Conservation (phyloP, 805 yeast genomes). For the Yarrowia keelungensis region DNA sequence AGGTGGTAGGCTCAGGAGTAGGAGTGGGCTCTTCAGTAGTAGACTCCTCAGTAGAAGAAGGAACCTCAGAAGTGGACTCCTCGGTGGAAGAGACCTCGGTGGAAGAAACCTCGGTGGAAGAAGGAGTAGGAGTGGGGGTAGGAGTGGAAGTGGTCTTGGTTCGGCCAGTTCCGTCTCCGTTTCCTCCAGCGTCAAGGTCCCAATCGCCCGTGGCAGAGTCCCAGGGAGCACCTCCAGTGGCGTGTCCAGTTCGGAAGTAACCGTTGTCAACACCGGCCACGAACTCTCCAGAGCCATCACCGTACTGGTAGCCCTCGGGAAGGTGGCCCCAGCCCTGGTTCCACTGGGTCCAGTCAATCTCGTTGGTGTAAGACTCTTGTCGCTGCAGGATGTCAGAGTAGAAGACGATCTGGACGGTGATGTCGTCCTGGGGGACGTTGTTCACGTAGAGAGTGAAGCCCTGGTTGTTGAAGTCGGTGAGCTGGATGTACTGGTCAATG, state of each 20-base stretch:
- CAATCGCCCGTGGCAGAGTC: background rate
- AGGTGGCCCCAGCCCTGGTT: constrained; percentile 9
- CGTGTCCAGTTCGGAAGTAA: constrained; percentile 6
- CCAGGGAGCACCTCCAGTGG: constrained; percentile 17
- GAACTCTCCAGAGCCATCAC: background rate
- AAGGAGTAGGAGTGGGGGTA: background rate
- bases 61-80: background rate
- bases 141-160: background rate
- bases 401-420: constrained; percentile 14
- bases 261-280: background rate
- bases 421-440: background rate
- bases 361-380: constrained; percentile 2
- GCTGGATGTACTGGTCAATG: constrained; percentile 7
- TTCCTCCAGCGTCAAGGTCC: constrained; percentile 19
- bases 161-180: background rate
- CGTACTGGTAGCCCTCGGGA: background rate
- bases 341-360: constrained; percentile 10
- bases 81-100: background rate
- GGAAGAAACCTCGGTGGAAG: background rate
- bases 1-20: background rate
- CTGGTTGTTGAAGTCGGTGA: constrained; percentile 1
- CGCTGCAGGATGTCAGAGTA: constrained; percentile 2
- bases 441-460: constrained; percentile 15
- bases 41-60: background rate
- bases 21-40: background rate